A percentile compares a stretch with the other conserved stretches of the same genome.
These are phyloP conservation scores for Ramalina intermedia DNA, from an alignment of 495 filamentous ascomycete species.

Conservation along the genomic window DNA sequence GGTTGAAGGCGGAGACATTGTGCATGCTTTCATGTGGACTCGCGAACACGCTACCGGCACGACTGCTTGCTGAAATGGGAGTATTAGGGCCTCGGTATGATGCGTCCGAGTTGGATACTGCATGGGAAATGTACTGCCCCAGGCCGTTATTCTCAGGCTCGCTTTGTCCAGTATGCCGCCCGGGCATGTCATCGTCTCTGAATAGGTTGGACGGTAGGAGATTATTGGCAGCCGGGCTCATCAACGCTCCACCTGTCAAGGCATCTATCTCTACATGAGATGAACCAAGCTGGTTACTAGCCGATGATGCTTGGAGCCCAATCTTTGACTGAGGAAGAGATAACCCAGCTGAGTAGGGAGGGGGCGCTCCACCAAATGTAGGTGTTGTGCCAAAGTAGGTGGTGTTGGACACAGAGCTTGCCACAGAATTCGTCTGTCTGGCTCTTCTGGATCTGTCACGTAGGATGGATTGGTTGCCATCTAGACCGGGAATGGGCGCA, in stretches of 20 bases:
- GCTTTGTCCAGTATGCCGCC: slow-evolving; percentile 29
- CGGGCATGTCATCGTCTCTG: slow-evolving; percentile 54
- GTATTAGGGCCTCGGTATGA: slow-evolving; percentile 47
- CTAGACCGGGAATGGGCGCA: slow-evolving; percentile 25
- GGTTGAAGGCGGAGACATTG: slow-evolving; percentile 28
- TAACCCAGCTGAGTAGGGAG: slow-evolving; percentile 21
- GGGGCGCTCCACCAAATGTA: background rate
- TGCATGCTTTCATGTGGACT: slow-evolving; percentile 50
- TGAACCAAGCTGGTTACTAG: slow-evolving; percentile 26
- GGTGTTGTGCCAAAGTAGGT: background rate
- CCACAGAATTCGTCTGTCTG: slow-evolving; percentile 33
- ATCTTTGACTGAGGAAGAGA: slow-evolving; percentile 15
- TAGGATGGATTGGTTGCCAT: slow-evolving; percentile 26
- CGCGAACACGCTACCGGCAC: slow-evolving; percentile 47
- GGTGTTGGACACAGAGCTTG: slow-evolving; percentile 34
- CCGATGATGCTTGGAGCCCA: slow-evolving; percentile 8
- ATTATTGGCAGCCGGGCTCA: slow-evolving; percentile 68
- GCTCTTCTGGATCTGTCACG: slow-evolving; percentile 29
- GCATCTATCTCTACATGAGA: slow-evolving; percentile 29
- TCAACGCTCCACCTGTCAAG: slow-evolving; percentile 48
- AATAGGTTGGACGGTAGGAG: slow-evolving; percentile 71
- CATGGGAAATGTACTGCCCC: slow-evolving; percentile 25
- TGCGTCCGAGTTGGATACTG: slow-evolving; percentile 23
- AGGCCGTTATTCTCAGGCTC: slow-evolving; percentile 10
- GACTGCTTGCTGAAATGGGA: slow-evolving; percentile 51